These are phyloP conservation scores for Thalassia testudinum DNA, from an alignment of 116 monocot species.

Conservation along the genomic window DNA sequence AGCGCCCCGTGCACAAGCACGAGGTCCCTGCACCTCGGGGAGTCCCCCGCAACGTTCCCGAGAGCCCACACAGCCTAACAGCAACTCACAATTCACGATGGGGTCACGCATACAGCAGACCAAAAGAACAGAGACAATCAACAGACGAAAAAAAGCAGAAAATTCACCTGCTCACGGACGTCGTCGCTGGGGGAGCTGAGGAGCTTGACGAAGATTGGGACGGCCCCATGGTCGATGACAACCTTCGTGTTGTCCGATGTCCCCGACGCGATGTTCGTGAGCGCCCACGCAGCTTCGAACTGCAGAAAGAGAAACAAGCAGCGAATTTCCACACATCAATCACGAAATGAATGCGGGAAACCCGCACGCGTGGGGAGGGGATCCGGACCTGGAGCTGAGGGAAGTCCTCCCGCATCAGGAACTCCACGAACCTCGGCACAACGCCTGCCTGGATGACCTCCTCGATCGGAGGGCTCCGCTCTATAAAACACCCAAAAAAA, in stretches of 20 bases:
- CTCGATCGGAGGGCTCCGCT: slow-evolving; percentile 83
- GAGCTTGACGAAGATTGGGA: slow-evolving; percentile 84
- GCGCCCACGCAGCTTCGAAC: slow-evolving; percentile 97
- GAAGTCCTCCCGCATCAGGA: slow-evolving; percentile 74
- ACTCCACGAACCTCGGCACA: slow-evolving; percentile 77
- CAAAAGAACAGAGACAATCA: neutral
- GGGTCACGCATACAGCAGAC: neutral
- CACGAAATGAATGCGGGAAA: too few relatives aligned
- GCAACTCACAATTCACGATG: neutral
- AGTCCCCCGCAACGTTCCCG: slow-evolving; percentile 80
- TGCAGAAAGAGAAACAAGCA: slow-evolving; percentile 45
- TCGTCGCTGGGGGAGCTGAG: slow-evolving; percentile 73
- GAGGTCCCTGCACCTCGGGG: slow-evolving; percentile 42
- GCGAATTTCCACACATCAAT: slow-evolving; percentile 19
- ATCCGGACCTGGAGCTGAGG: slow-evolving; percentile 73
- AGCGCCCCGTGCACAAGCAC: slow-evolving; percentile 43
- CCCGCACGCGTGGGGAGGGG: neutral
- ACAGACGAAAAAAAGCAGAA: neutral
- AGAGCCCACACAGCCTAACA: slow-evolving; percentile 64
- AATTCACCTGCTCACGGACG: slow-evolving; percentile 71
- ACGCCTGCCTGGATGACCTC: slow-evolving; percentile 84
- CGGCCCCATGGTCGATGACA: slow-evolving; percentile 79
- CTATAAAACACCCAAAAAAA: slow-evolving; percentile 9
- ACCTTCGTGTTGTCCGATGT: slow-evolving; percentile 89
- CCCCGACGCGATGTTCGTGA: slow-evolving; percentile 90